Base-by-base conservation (phyloP, 805 yeast genomes). In the Wickerhamomyces mucosus region DNA sequence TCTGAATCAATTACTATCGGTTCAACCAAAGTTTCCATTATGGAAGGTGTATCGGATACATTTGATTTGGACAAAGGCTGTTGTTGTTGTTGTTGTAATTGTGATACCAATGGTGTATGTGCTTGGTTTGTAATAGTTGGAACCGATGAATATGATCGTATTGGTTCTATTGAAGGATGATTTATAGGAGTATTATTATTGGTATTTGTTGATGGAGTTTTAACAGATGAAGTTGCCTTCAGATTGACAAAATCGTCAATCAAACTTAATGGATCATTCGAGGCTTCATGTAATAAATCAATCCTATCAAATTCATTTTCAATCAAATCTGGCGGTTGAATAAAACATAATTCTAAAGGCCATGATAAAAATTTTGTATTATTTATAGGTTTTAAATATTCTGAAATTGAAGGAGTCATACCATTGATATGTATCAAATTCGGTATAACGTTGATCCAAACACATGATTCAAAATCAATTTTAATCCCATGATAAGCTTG, bases 401-500 rank as follows among this genome's bases (percentile, higher is more conserved):
- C 61, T 10, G 85, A 61, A 3, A 81, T 65, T 9, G 62, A 62
- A 0, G 86, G 76, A 0, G 88, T 74, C 41, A 73, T 67, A 15
- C 79, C 81, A 50, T 77, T 78, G 39, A 79, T 59, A 48, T 78
- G 86, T 36, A 67, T 69, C 30, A 79, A 49, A 40, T 78, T 74
- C 3, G 92, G 92, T 4, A 77, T 64, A 11, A 81, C 52, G 46
- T 70, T 78, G 12, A 81, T 65, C 92, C 89, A 81, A 59, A 33
- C 37, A 15, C 45, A 42, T 15, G 14, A 18, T 15, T 39, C 36
- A 1, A 34, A 16, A 25, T 45, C 33, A 34, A 40, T 24, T 19
- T 39, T 12, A 43, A 55, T 38, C 15, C 39, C 36, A 43, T 67
- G 68, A 3, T 63, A 51, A 2, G 55, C 51, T 6, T 49, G 39